Conservation (phyloP, 2,329 filamentous ascomycete genomes). For the Nothopassalora personata region DNA sequence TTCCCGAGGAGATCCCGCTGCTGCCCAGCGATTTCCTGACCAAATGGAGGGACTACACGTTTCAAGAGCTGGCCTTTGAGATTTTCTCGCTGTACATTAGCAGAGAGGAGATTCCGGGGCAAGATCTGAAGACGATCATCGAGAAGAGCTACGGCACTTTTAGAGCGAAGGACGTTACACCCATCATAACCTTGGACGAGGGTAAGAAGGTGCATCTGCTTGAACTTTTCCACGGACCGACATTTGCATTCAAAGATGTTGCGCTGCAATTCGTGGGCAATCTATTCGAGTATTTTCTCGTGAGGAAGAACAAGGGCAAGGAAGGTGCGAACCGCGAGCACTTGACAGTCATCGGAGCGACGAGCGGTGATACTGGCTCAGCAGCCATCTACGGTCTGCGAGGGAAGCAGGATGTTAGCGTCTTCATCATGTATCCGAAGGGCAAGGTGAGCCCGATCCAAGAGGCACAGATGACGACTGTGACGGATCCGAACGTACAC, state of each 20-base stretch:
- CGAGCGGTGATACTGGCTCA: constrained; percentile 83
- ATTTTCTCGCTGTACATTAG: constrained; percentile 88
- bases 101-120: constrained; percentile 68
- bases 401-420: constrained; percentile 93
- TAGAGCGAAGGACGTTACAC: constrained; percentile 70
- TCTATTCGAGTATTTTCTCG: constrained; percentile 82
- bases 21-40: constrained; percentile 59
- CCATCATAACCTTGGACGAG: constrained; percentile 69
- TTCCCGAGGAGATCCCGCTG: constrained; percentile 73
- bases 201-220: constrained; percentile 72
- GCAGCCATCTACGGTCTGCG: constrained; percentile 92
- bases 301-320: constrained; percentile 66
- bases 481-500: constrained; percentile 84
- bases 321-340: constrained; percentile 62
- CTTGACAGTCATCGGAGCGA: constrained; percentile 80
- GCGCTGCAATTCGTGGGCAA: constrained; percentile 95
- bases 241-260: constrained; percentile 92
- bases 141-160: constrained; percentile 84
- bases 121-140: constrained; percentile 79
- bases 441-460: constrained; percentile 88
- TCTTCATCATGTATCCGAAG: constrained; percentile 91
- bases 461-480: constrained; percentile 95
- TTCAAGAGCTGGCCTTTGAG: constrained; percentile 74
- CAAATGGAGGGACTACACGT: constrained; percentile 71
- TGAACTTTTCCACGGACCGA: constrained; percentile 94